A percentile compares a stretch with the other conserved stretches of the same genome.
These are phyloP conservation scores for Trichoderma reesei DNA, from an alignment of 495 filamentous ascomycete genomes.

Conservation along the genomic window DNA sequence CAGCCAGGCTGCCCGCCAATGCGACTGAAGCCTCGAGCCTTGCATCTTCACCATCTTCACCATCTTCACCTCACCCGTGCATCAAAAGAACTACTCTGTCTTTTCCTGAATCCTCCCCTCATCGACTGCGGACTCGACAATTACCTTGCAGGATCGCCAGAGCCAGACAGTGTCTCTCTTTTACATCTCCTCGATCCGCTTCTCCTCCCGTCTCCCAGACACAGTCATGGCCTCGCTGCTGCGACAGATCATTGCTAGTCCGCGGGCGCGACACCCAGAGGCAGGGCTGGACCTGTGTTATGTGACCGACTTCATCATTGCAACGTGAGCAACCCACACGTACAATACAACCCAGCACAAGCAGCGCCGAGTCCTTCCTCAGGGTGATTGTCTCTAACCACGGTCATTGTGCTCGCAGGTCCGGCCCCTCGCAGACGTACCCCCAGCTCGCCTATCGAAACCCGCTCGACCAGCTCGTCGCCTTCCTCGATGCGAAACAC, in stretches of 20 bases:
- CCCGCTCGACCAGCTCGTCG: conserved; percentile 72
- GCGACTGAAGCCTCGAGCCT: neutral
- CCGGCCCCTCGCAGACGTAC: conserved; percentile 78
- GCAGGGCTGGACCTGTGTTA: conserved; percentile 92
- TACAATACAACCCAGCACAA: neutral
- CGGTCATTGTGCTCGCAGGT: conserved; percentile 28
- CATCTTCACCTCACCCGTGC: no score
- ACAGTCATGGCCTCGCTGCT: conserved; percentile 41
- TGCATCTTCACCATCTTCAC: neutral
- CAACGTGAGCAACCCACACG: conserved; percentile 38
- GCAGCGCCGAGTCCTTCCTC: no score
- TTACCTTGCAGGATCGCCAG: no score
- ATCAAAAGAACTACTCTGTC: no score
- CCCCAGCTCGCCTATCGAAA: conserved; percentile 88
- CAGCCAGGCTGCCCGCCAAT: neutral
- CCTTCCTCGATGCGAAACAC: conserved; percentile 79
- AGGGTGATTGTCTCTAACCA: conserved; percentile 9
- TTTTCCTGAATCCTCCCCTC: no score
- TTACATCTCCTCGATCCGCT: neutral
- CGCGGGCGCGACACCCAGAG: conserved; percentile 71
- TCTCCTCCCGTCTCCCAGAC: neutral
- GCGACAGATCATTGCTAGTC: conserved; percentile 58
- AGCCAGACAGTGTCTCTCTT: neutral
- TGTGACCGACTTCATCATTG: conserved; percentile 69
- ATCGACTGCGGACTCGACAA: no score